Evolutionary conservation across 129 eudicot species (phyloP), one percentile per base, ranked within the genome.

Genomic region (Lonicera japonica): DNA sequence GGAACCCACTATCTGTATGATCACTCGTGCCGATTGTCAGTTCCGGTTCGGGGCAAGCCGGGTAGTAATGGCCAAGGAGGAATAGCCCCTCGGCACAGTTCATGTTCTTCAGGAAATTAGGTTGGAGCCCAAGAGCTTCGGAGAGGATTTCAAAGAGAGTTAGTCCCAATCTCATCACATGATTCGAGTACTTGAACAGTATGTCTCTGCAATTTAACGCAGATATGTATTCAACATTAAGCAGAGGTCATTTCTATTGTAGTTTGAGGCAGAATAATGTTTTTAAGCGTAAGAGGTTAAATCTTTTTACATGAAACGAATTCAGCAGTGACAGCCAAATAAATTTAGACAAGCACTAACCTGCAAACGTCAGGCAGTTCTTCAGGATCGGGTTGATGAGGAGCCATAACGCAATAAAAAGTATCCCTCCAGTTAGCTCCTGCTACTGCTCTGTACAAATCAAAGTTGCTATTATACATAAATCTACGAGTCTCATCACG

Each of bases 71-170:
- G 16, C 43, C 70, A 29, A 64, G 3, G 20, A 70, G 40, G 0
- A 48, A 24, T 16, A 76, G 69, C 23, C 72, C 75, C 20, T 73
- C 48, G 0, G 74, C 77, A 24, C 83, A 72, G 3, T 45, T 67
- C 79, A 72, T 55, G 48, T 77, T 70, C 14, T 54, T 21, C 50
- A 77, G 47, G 11, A 48, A 52, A 40, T 12, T 53, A 0, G 75
- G 41, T n/a, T 76, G 51, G 5, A 76, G 81, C 18, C 76, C 76
- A 18, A 78, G 67, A 8, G 75, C 79, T 72, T 78, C 75, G 5
- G 79, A 73, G 11, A 78, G 55, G 18, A 77, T 51, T n/a, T 54
- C 66, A 18, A 77, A 67, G 39, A 77, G 36, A 12, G 46, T 25
- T 21, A 5, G 24, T 2, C 72, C 79, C 10, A 73, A 62, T 9